Base-by-base conservation (phyloP, 495 filamentous ascomycete species). In the Acidiella bohemica region DNA sequence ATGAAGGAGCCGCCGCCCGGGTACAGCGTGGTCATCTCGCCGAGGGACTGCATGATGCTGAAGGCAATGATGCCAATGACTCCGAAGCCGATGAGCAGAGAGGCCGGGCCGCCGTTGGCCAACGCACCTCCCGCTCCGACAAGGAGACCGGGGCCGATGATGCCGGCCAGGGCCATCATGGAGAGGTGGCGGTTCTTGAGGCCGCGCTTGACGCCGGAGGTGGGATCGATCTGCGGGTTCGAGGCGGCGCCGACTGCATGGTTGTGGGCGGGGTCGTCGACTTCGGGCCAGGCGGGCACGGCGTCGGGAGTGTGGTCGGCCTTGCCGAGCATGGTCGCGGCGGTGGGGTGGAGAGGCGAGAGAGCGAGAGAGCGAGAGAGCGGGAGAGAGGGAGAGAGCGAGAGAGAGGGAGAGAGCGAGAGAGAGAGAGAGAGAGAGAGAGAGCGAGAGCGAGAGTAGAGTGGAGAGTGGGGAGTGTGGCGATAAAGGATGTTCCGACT, bases 121-220 rank as follows among this genome's bases (percentile, higher is more conserved):
- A 58, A 41, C 14, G 54, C 54, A 5, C 44, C 40, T 5, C 53
- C 54, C 2, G 50, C 17, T 2, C 54, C 54, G 31, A 58, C 49
- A 3, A 58, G 41, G 2, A 58, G 41, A 37, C 54, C 54, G 6
- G 53, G 46, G n/a, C 54, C 54, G 23, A 55, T 57, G 42, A 53
- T 55, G 21, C 54, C 54, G 8, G 47, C 48, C 5, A 52, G 23
- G 13, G 41, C 41, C 16, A 43, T 43, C 49, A 55, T 53, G 38
- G 37, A 42, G 25, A 55, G 23, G 32, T 50, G 47, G 6, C 53
- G 30, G 17, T 52, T 50, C 46, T 55, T 54, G 30, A 54, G 45
- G 4, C 50, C 50, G 22, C 50, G 46, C 32, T 50, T 53, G 38
- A 53, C 50, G 22, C 50, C 50, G 29, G 29, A 36, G 18, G 41